A percentile compares a stretch with the other conserved stretches of the same genome.
phyloP scores from a whole-genome alignment of 1,284 basidiomycete genomes.

The Porodaedalea pini region DNA sequence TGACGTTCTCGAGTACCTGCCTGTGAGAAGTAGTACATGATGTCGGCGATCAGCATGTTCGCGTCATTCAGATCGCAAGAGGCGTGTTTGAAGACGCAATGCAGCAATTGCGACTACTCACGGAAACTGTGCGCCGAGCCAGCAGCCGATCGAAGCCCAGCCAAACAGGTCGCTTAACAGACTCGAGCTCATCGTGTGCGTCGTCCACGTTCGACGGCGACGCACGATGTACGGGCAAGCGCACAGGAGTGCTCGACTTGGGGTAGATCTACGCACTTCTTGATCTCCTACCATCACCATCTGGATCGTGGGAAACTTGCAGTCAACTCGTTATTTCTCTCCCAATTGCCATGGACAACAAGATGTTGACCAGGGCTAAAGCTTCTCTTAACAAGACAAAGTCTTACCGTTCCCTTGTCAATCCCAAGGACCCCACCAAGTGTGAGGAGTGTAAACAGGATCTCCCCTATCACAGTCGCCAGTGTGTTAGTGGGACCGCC shows the following conservation, averaged over 20 bases:
- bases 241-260: background rate
- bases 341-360: too few species aligned
- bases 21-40: slow-evolving; percentile 32
- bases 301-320: too few species aligned
- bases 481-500: too few species aligned
- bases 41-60: background rate
- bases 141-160: slow-evolving; percentile 77
- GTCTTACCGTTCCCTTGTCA: too few species aligned
- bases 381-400: too few species aligned
- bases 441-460: too few species aligned
- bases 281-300: too few species aligned
- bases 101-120: slow-evolving; percentile 42
- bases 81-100: slow-evolving; percentile 17
- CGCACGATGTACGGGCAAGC: background rate
- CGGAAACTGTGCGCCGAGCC: slow-evolving; percentile 92
- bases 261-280: background rate
- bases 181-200: slow-evolving; percentile 12
- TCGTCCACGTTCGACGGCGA: background rate
- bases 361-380: too few species aligned
- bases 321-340: too few species aligned
- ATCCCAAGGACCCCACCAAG: too few species aligned
- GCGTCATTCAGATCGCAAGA: slow-evolving; percentile 9
- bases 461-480: too few species aligned
- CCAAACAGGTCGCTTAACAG: slow-evolving; percentile 52
- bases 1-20: slow-evolving; percentile 81